A percentile compares a stretch with the other conserved stretches of the same genome.
Evolutionary conservation across 331 rosid species (phyloP).

Genomic region (Arachis monticola): DNA sequence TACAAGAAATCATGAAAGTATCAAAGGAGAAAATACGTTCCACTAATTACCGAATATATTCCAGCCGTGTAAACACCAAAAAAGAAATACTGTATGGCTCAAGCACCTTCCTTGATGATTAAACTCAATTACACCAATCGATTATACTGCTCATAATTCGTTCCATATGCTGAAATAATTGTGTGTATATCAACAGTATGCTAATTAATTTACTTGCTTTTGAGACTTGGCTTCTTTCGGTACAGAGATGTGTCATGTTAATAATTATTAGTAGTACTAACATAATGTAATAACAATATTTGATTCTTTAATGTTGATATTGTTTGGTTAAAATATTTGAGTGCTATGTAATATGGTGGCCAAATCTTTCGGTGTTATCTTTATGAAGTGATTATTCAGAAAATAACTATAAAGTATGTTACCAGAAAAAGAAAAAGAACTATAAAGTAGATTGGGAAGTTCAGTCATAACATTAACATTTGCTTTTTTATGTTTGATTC

Average conservation of each 20-base stretch:
- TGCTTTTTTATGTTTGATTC: too few species aligned
- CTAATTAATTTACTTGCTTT: too few species aligned
- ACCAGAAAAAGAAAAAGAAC: too few species aligned
- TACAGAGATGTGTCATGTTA: too few species aligned
- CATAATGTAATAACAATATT: not conserved
- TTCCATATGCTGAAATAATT: constrained; percentile 36
- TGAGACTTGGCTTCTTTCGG: too few species aligned
- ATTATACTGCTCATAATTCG: constrained; percentile 14
- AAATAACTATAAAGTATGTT: not conserved
- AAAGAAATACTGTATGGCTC: constrained; percentile 2
- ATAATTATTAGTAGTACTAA: too few species aligned
- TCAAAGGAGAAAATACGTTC: constrained; percentile 6
- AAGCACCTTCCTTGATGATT: constrained; percentile 14
- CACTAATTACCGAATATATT: constrained; percentile 18
- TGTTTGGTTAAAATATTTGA: too few species aligned
- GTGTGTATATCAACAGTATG: not conserved
- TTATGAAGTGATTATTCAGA: not conserved
- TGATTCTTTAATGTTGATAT: not conserved
- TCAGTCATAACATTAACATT: not conserved
- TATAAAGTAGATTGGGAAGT: not conserved
- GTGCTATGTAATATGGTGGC: not conserved
- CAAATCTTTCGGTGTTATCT: too few species aligned
- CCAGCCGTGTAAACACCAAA: constrained; percentile 4
- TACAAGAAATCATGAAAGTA: constrained; percentile 11
- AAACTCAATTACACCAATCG: constrained; percentile 14